Evolutionary conservation across 208 protist species (phyloP).

Genomic region (Leishmania major): DNA sequence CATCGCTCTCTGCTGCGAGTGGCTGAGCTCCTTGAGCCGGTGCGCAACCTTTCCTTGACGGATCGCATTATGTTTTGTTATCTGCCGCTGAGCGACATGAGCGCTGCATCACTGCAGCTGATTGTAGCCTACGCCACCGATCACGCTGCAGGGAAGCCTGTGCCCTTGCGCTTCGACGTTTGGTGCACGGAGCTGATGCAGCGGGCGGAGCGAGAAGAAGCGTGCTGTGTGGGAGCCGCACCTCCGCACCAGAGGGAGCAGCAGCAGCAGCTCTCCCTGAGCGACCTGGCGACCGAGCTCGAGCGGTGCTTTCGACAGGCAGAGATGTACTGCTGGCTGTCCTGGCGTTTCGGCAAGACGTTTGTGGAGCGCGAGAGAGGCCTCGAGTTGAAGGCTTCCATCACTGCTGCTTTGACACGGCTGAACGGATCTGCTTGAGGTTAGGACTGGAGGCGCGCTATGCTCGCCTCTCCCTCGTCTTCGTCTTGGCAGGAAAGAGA

Average conservation of each 20-base stretch:
- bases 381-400: slow-evolving; percentile 40
- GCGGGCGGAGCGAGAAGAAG: background rate
- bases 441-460: background rate
- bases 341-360: slow-evolving; percentile 81
- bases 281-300: slow-evolving; percentile 20
- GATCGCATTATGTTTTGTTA: slow-evolving; percentile 85
- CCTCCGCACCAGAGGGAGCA: background rate
- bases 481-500: background rate
- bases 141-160: slow-evolving; percentile 46
- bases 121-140: slow-evolving; percentile 54
- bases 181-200: slow-evolving; percentile 23
- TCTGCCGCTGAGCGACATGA: slow-evolving; percentile 65
- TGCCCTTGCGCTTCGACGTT: slow-evolving; percentile 50
- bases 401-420: slow-evolving; percentile 36
- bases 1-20: slow-evolving; percentile 68
- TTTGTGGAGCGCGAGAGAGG: slow-evolving; percentile 64
- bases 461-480: background rate
- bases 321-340: slow-evolving; percentile 89
- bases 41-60: slow-evolving; percentile 43
- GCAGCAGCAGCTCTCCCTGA: background rate
- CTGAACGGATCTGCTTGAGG: slow-evolving; percentile 6
- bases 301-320: slow-evolving; percentile 64
- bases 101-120: slow-evolving; percentile 44
- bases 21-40: slow-evolving; percentile 55
- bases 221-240: background rate